phyloP scores from a whole-genome alignment of 441 rosid species.

The Euphorbia corollata region DNA sequence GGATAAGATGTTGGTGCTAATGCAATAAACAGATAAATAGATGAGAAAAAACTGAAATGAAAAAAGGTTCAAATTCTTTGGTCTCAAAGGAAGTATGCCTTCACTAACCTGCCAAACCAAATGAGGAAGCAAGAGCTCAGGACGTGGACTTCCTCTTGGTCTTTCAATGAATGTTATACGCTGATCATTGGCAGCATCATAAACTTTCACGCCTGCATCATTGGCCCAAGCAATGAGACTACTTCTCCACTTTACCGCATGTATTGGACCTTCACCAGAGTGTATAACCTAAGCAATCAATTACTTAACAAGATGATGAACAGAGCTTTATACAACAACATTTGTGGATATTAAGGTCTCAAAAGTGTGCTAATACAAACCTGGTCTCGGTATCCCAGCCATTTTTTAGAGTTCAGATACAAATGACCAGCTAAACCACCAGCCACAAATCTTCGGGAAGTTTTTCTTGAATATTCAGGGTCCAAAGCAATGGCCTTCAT shows the following conservation, averaged over 20 bases:
- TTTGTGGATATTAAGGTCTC: constrained; percentile 2
- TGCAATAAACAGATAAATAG: background rate
- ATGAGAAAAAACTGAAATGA: background rate
- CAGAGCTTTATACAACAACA: constrained; percentile 1
- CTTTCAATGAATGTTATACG: constrained; percentile 90
- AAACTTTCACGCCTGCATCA: constrained; percentile 96
- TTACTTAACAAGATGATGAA: constrained; percentile 16
- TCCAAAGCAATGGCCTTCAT: constrained; percentile 93
- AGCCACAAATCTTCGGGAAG: constrained; percentile 75
- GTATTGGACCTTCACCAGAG: constrained; percentile 97
- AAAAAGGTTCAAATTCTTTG: constrained; percentile 10
- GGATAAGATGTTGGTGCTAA: constrained; percentile 1
- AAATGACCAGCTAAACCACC: constrained; percentile 97
- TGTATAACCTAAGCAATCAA: constrained; percentile 65
- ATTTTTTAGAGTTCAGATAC: constrained; percentile 72
- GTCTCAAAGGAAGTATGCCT: background rate
- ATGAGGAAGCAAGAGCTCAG: constrained; percentile 87
- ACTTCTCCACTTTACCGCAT: constrained; percentile 83
- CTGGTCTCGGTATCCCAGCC: constrained; percentile 90
- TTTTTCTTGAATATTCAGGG: constrained; percentile 69
- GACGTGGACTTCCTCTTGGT: constrained; percentile 86
- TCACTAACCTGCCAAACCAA: constrained; percentile 95
- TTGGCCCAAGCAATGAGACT: constrained; percentile 98
- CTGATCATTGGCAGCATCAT: constrained; percentile 83
- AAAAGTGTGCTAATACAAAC: constrained; percentile 32